These are phyloP conservation scores for Russula sp. DNA, from an alignment of 768 basidiomycete species.

Conservation along the genomic window DNA sequence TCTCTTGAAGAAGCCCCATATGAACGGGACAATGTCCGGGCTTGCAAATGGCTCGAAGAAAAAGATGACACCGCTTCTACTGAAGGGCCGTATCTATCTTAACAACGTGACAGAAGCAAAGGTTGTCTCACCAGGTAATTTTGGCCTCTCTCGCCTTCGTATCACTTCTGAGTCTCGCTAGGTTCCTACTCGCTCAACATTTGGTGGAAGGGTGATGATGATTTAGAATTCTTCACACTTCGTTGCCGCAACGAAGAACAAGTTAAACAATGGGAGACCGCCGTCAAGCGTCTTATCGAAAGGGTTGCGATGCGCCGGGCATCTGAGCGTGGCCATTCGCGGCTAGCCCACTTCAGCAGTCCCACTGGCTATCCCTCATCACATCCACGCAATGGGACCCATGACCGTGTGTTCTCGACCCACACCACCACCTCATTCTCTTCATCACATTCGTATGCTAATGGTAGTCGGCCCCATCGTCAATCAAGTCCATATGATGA, in stretches of 20 bases:
- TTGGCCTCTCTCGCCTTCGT: constrained; percentile 4
- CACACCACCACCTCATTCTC: constrained; percentile 23
- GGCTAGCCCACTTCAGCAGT: constrained; percentile 36
- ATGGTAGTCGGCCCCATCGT: constrained; percentile 21
- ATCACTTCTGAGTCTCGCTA: constrained; percentile 20
- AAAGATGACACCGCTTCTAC: constrained; percentile 71
- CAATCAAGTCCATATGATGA: constrained; percentile 18
- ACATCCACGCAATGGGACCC: constrained; percentile 8
- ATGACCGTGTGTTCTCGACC: constrained; percentile 17
- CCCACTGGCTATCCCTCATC: constrained; percentile 40
- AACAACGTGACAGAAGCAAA: constrained; percentile 85
- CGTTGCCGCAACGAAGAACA: constrained; percentile 91
- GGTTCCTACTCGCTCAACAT: constrained; percentile 77
- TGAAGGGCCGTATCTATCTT: constrained; percentile 96
- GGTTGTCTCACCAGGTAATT: constrained; percentile 51
- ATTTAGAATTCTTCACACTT: constrained; percentile 88
- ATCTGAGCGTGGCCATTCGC: constrained; percentile 54
- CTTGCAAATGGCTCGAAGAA: constrained; percentile 54
- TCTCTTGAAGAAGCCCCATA: constrained; percentile 75
- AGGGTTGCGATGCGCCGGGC: constrained; percentile 64
- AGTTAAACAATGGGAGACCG: constrained; percentile 84
- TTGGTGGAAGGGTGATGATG: constrained; percentile 93
- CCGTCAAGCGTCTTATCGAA: constrained; percentile 81
- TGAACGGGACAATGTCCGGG: constrained; percentile 43
- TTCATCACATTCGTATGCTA: constrained; percentile 22